phyloP scores from a whole-genome alignment of 495 filamentous ascomycete genomes.

The Haplographium delicatum region DNA sequence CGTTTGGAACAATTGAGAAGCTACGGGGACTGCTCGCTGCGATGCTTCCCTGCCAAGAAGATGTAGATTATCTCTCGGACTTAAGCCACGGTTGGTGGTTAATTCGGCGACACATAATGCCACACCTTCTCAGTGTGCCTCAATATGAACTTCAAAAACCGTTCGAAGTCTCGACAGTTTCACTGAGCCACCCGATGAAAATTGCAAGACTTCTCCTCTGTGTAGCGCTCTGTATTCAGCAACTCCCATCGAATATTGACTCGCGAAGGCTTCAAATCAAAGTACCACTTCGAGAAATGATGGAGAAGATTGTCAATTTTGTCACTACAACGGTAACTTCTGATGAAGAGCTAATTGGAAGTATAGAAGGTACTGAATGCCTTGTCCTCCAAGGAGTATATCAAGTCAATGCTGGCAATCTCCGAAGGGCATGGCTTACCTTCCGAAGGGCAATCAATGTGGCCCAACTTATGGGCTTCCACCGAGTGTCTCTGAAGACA shows the following conservation, averaged over 20 bases:
- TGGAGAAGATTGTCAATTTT: conserved; percentile 30
- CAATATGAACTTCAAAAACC: neutral
- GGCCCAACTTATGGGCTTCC: conserved; percentile 42
- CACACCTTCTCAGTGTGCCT: neutral
- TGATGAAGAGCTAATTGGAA: conserved; percentile 40
- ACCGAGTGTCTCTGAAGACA: conserved; percentile 23
- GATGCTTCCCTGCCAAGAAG: neutral
- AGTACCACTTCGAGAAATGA: conserved; percentile 21
- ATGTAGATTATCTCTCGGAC: neutral
- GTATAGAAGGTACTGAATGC: conserved; percentile 44
- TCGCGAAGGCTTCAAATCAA: neutral
- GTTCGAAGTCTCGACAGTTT: neutral
- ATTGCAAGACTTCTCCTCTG: conserved; percentile 6
- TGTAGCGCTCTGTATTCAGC: neutral
- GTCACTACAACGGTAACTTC: conserved; percentile 38
- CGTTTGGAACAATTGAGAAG: neutral
- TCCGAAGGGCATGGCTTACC: conserved; percentile 39
- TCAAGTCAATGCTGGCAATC: conserved; percentile 40
- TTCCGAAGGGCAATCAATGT: conserved; percentile 38
- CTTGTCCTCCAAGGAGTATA: conserved; percentile 43
- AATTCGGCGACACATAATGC: neutral
- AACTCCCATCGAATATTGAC: neutral
- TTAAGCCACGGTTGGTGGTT: neutral
- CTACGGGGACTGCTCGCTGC: neutral
- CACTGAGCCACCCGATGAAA: neutral